These are phyloP conservation scores for Mrakia hoshinonis DNA, from an alignment of 768 basidiomycete species.

Conservation along the genomic window DNA sequence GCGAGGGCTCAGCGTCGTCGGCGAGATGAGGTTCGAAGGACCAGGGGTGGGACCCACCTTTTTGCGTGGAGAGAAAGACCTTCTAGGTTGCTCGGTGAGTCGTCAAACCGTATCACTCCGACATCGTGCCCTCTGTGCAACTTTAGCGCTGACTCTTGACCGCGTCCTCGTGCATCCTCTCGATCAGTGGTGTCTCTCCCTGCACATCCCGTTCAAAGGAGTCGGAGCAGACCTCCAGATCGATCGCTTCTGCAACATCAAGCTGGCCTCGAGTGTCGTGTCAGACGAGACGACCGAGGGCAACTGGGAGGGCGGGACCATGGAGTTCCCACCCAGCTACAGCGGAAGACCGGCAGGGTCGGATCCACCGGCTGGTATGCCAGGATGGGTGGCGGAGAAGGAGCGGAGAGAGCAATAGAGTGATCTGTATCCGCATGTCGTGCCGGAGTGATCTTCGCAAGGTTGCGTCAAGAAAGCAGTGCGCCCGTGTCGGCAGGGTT, in stretches of 20 bases:
- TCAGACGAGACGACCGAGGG: conserved; percentile 10
- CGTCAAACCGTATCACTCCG: background rate
- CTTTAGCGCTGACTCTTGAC: background rate
- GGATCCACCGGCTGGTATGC: too few species aligned
- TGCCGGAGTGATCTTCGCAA: too few species aligned
- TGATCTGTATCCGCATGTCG: too few species aligned
- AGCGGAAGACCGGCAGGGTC: too few species aligned
- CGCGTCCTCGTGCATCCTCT: background rate
- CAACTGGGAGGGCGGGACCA: background rate
- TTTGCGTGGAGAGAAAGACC: background rate
- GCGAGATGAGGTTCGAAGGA: conserved; percentile 1
- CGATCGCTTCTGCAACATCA: background rate
- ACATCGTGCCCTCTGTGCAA: background rate
- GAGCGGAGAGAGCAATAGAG: too few species aligned
- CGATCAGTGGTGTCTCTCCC: background rate
- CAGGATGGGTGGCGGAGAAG: too few species aligned
- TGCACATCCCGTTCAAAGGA: background rate
- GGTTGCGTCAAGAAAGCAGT: too few species aligned
- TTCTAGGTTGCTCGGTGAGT: background rate
- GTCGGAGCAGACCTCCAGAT: background rate
- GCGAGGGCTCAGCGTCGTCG: background rate
- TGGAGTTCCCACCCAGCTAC: conserved; percentile 12
- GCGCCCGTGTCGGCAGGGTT: too few species aligned
- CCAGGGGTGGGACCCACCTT: background rate
- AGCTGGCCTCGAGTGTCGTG: background rate